Conservation (phyloP, 441 rosid genomes). For the Croton laevigatus region DNA sequence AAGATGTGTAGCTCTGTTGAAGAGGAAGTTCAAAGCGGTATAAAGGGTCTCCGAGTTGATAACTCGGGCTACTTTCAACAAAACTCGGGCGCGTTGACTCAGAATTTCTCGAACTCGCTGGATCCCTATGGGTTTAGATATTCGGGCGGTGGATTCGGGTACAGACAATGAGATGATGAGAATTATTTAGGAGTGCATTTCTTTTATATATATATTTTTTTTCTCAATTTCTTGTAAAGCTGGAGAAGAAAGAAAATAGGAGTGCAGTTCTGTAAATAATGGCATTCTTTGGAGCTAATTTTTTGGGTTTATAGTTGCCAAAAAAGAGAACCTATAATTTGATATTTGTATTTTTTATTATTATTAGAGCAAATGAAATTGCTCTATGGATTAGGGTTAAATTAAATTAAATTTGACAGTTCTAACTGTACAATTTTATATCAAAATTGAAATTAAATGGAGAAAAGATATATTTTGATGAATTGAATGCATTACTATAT, state of each 20-base stretch:
- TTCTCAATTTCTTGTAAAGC: background rate
- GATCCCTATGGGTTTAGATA: constrained; percentile 60
- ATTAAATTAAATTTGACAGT: background rate
- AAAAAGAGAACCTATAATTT: background rate
- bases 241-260: background rate
- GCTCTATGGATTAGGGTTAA: background rate
- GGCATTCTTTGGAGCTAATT: constrained; percentile 39
- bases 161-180: constrained; percentile 33
- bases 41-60: constrained; percentile 32
- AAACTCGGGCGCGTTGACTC: constrained; percentile 36
- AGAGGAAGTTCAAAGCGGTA: constrained; percentile 76
- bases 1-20: constrained; percentile 33
- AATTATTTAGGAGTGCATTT: background rate
- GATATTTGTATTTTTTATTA: background rate
- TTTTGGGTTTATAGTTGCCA: constrained; percentile 26
- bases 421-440: constrained; percentile 22
- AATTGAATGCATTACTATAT: background rate
- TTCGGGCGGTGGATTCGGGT: constrained; percentile 53
- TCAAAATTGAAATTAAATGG: background rate
- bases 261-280: constrained; percentile 50
- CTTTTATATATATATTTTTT: background rate
- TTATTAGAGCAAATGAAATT: constrained; percentile 7
- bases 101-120: constrained; percentile 33
- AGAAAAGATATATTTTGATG: background rate
- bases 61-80: constrained; percentile 33